A percentile compares a stretch with the other conserved stretches of the same genome.
Evolutionary conservation across 129 eudicot species (phyloP).

Genomic region (Flaveria linearis): DNA sequence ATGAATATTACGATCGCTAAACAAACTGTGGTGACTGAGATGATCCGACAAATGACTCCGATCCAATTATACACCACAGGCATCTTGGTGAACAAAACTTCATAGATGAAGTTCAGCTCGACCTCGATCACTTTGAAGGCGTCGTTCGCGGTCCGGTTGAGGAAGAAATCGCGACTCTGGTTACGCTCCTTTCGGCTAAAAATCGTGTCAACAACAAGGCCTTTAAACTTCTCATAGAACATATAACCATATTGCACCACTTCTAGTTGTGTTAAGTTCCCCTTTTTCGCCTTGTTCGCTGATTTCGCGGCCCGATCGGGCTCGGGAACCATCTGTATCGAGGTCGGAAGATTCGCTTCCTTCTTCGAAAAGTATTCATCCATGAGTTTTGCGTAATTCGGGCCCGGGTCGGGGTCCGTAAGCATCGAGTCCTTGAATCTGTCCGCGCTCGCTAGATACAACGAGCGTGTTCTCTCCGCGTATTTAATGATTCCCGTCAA

Average conservation of each 20-base stretch:
- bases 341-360: slow-evolving; percentile 41
- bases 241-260: slow-evolving; percentile 49
- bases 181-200: slow-evolving; percentile 46
- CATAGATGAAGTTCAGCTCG: slow-evolving; percentile 64
- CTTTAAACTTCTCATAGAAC: slow-evolving; percentile 48
- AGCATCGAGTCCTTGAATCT: slow-evolving; percentile 54
- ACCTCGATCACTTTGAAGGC: slow-evolving; percentile 56
- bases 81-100: slow-evolving; percentile 58
- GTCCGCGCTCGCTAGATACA: slow-evolving; percentile 48
- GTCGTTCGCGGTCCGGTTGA: slow-evolving; percentile 37
- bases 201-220: slow-evolving; percentile 53
- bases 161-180: slow-evolving; percentile 52
- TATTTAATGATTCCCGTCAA: slow-evolving; percentile 50
- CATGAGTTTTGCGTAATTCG: slow-evolving; percentile 59
- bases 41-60: slow-evolving; percentile 24
- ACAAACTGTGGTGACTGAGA: slow-evolving; percentile 28
- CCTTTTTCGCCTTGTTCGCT: slow-evolving; percentile 38
- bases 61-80: slow-evolving; percentile 25
- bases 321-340: slow-evolving; percentile 32
- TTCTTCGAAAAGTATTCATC: slow-evolving; percentile 44
- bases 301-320: slow-evolving; percentile 37
- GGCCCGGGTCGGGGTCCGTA: slow-evolving; percentile 44
- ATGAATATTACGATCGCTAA: slow-evolving; percentile 38
- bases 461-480: slow-evolving; percentile 40
- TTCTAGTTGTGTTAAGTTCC: slow-evolving; percentile 35